These are phyloP conservation scores for Fusarium setosum DNA, from an alignment of 2,329 filamentous ascomycete species.

Conservation along the genomic window DNA sequence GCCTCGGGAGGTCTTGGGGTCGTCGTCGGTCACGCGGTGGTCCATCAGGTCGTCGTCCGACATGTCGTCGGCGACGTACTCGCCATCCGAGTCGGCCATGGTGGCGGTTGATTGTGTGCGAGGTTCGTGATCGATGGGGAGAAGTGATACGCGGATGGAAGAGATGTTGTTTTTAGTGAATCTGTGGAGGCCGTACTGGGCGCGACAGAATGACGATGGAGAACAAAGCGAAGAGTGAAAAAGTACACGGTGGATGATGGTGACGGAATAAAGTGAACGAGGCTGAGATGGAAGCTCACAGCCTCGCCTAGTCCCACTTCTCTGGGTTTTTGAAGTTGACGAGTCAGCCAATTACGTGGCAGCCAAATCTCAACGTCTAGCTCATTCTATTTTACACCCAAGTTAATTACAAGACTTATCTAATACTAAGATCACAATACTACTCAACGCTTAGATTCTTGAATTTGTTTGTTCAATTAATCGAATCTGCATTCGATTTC, in stretches of 20 bases:
- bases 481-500: conserved; percentile 40
- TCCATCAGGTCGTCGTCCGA: conserved; percentile 73
- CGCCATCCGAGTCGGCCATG: conserved; percentile 81
- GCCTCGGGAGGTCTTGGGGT: conserved; percentile 43
- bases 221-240: neutral
- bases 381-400: no score
- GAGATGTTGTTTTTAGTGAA: neutral
- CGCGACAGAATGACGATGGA: neutral
- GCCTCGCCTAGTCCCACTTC: conserved; percentile 41
- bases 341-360: conserved; percentile 28
- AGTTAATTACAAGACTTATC: no score
- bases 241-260: conserved; percentile 17
- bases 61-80: conserved; percentile 71
- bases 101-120: neutral
- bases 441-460: neutral
- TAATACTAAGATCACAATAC: no score
- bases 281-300: conserved; percentile 37
- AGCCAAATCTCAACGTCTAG: conserved; percentile 4
- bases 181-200: neutral
- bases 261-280: conserved; percentile 39
- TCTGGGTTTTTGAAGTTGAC: conserved; percentile 9
- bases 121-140: neutral
- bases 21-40: conserved; percentile 57
- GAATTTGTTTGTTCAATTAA: conserved; percentile 28
- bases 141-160: neutral